Base-by-base conservation (phyloP, 345 rosid species). In the Citrus sp. region DNA sequence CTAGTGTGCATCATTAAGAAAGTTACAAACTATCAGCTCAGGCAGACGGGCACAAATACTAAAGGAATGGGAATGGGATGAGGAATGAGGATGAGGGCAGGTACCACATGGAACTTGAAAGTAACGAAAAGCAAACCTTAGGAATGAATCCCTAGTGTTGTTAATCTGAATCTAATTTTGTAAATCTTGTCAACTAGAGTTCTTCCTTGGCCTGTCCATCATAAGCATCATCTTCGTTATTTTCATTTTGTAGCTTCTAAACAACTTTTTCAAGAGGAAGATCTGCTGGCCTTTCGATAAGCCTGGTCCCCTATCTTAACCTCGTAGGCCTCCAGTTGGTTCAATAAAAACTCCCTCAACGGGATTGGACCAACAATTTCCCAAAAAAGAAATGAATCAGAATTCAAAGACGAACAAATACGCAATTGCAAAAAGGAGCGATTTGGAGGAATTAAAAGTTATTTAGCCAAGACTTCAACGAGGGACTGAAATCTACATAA, bases 251-350 rank as follows among this genome's bases (percentile, higher is more conserved):
- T 37, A 89, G 90, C 78, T 79, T 83, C 78, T 84, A 86, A 12
- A 88, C 7, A 3, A 92, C 87, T 78, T 83, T 83, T 25, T 92
- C 97, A 12, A 91, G 74, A 1, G 99, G 94, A 71, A 91, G 97
- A 85, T 94, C 97, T 66, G 95, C 99, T 2, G 92, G 83, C 82
- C 97, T 86, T 51, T 34, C 97, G 82, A 72, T 86, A 96, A 74
- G 76, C 84, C 79, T 87, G 87, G 49, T 96, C 97, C 51, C 93
- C 97, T 5, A 92, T 87, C 90, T 90, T 92, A 30, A 96, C 77
- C 86, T 96, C 97, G 64, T 94, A 94, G n/a, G 95, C 94, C 35
- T 94, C 99, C 25, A 80, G 87, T 70, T 94, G 95, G 27, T 77
- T 87, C 85, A 94, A 70, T 35, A 96, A 75, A 56, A 9, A 32